Base-by-base conservation (phyloP, 148 eudicot genomes). In the Silene latifolia region DNA sequence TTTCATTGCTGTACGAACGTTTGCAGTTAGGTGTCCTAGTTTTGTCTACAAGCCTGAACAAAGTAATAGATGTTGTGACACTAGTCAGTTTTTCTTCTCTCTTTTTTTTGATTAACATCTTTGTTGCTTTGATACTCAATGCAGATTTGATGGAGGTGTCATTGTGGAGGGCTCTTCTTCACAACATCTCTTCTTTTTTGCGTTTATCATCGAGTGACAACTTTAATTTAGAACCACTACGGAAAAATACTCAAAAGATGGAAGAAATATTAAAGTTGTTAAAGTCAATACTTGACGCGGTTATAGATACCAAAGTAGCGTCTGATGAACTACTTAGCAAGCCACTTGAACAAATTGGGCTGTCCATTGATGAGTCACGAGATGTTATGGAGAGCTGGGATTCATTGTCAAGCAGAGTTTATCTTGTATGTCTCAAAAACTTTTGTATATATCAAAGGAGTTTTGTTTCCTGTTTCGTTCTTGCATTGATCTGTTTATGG, bases 91-190 rank as follows among this genome's bases (percentile, higher is more conserved):
- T 35, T 35, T 4, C 3, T 2, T 35, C 3, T 2, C 3, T 18
- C 7, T 5, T 27, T 15, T 51, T 67, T 51, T 64, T 47, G 35
- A 12, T 12, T 79, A n/a, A 67, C 21, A 27, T 74, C 25, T 74
- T 57, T 23, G 27, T 19, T 67, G 35, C 7, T 59, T 23, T 61
- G n/a, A 24, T 20, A 59, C 71, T 13, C 19, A 24, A 18, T 72
- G 78, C 88, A 91, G 93, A 89, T 71, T 67, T 77, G 82, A 94
- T 94, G 98, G 97, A 92, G 89, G 92, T 90, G 73, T 87, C 97
- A 60, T 35, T 86, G 73, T 80, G 89, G 83, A 89, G 89, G 74
- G 87, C 85, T 21, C 89, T 94, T 74, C 89, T 90, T 77, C 88
- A 83, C 80, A 89, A 81, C 73, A 83, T 92, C 76, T 85, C 97